Conservation (phyloP, 1,139 yeast genomes). For the Sugiyamaella japonica region DNA sequence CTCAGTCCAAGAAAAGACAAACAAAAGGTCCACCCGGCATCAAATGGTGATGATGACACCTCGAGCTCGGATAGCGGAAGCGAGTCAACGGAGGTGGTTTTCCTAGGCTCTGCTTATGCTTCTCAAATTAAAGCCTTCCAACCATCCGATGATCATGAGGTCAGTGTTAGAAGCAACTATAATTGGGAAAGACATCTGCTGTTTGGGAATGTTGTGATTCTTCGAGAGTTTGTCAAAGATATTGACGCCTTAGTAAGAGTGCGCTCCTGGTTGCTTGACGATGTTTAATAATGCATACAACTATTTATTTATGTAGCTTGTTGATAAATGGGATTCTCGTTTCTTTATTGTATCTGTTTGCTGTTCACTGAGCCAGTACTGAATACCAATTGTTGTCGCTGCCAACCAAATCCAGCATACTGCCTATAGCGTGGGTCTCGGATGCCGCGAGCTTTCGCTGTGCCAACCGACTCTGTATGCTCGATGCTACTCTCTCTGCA, state of each 20-base stretch:
- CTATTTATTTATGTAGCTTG: neutral
- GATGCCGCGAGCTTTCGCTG: neutral
- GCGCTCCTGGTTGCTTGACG: slow-evolving; percentile 31
- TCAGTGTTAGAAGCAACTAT: slow-evolving; percentile 14
- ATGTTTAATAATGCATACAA: slow-evolving; percentile 3
- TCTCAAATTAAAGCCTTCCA: neutral
- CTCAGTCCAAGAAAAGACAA: neutral
- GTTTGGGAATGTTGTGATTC: slow-evolving; percentile 29
- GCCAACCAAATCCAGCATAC: slow-evolving; percentile 11
- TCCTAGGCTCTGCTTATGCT: neutral
- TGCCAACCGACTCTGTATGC: slow-evolving; percentile 12
- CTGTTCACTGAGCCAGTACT: slow-evolving; percentile 5
- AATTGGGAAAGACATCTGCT: slow-evolving; percentile 19
- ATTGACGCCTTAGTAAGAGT: slow-evolving; percentile 32
- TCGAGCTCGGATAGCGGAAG: neutral
- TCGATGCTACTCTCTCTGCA: slow-evolving; percentile 47
- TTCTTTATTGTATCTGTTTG: neutral
- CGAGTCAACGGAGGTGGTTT: neutral
- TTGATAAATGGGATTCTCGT: neutral
- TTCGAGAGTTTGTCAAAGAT: slow-evolving; percentile 35
- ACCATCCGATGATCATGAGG: neutral
- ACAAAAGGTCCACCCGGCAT: neutral
- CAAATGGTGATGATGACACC: neutral
- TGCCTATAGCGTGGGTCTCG: neutral
- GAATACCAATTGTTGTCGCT: slow-evolving; percentile 11